These are phyloP conservation scores for Farysia itapuensis DNA, from an alignment of 1,284 basidiomycete species.

Conservation along the genomic window DNA sequence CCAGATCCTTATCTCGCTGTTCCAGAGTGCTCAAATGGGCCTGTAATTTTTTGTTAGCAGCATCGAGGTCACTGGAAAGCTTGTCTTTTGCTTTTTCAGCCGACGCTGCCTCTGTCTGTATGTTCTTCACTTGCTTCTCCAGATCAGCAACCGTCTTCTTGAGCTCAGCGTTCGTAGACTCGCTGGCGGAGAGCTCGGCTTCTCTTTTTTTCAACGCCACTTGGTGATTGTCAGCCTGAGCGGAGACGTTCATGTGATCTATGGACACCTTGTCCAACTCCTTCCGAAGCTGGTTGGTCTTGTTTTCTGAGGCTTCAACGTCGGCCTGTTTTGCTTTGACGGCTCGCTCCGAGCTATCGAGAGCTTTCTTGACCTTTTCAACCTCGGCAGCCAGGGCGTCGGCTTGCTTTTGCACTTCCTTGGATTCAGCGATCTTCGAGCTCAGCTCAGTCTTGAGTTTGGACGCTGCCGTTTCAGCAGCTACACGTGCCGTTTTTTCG, in stretches of 20 bases:
- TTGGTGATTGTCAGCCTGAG: background rate
- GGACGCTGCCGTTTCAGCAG: background rate
- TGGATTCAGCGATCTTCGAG: too few species aligned
- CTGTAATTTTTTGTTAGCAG: too few species aligned
- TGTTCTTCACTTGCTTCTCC: background rate
- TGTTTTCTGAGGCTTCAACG: background rate
- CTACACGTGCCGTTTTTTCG: background rate
- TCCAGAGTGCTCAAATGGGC: too few species aligned
- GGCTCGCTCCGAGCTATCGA: background rate
- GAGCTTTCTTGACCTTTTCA: background rate
- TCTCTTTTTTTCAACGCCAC: background rate
- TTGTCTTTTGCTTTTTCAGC: conserved; percentile 20
- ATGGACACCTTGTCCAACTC: conserved; percentile 5
- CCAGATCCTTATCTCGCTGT: too few species aligned
- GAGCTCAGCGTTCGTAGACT: conserved; percentile 2
- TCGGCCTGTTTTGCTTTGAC: background rate
- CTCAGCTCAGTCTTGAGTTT: background rate
- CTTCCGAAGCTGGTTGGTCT: background rate
- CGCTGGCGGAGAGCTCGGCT: background rate
- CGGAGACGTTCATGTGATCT: conserved; percentile 1
- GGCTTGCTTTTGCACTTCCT: background rate
- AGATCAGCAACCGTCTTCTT: conserved; percentile 10
- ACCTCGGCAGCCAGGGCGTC: background rate
- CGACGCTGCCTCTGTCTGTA: conserved; percentile 11
- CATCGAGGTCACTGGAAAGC: conserved; percentile 12